Evolutionary conservation across 2,329 filamentous ascomycete genomes (phyloP), one percentile per base, ranked within the genome.

Genomic region (Claviceps purpurea): DNA sequence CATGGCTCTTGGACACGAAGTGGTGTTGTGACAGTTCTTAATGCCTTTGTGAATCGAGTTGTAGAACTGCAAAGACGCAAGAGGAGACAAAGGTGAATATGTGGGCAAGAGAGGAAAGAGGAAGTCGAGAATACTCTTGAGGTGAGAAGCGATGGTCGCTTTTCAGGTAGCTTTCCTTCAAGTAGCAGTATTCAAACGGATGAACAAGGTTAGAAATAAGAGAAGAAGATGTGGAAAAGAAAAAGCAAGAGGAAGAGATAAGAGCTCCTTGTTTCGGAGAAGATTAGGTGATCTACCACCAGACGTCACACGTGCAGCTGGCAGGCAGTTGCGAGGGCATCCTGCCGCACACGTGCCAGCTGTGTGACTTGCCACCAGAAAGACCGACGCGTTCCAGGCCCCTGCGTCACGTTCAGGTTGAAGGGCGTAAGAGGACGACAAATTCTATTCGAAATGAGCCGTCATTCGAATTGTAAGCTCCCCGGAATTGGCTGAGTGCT

Each of bases 1-100:
- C 16, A 43, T 55, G 50, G 39, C 44, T 49, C 42, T 34, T 34
- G 37, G 51, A 54, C 50, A 55, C 45, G 47, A 47, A 52, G 50
- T 54, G 26, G 54, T 50, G 30, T 16, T 30, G 40, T 47, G 43
- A 34, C 34, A 30, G 22, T n/a, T 41, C 43, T 51, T 43, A 20
- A 34, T 24, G 42, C 18, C 42, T 41, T 24, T 30, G 16, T 40
- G 37, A 18, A 46, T 37, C 44, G 26, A 50, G n/a, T n/a, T 41
- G 6, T 41, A 18, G 22, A 40, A 18, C 38, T 14, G 44, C 26
- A 47, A 18, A 34, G 11, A 6, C 16, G 20, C 14, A 46, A n/a
- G 43, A 6, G 24, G 13, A 5, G 34, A 34, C 11, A 14, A 18
- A 40, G 7, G 18, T 41, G 16, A 10, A 34, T 34, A 4, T 22